Evolutionary conservation across 768 basidiomycete genomes (phyloP).

Genomic region (Candolleomyces aberdarensis): DNA sequence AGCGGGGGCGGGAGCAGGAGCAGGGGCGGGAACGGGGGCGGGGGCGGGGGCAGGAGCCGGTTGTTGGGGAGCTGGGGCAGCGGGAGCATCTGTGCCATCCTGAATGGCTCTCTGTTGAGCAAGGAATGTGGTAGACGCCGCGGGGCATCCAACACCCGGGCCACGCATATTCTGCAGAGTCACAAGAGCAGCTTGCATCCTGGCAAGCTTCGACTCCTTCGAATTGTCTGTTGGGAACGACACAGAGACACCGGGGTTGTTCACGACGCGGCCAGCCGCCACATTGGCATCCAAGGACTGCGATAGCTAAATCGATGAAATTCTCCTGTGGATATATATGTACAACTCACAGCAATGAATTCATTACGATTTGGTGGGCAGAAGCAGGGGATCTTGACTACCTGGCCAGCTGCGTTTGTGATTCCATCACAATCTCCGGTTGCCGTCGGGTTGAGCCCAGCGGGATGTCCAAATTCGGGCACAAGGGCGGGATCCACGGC

Average conservation of each 20-base stretch:
- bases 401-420: constrained; percentile 50
- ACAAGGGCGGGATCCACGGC: constrained; percentile 43
- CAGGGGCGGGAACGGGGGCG: constrained; percentile 7
- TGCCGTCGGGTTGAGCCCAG: constrained; percentile 62
- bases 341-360: constrained; percentile 46
- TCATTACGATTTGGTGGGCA: constrained; percentile 56
- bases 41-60: constrained; percentile 17
- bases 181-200: constrained; percentile 56
- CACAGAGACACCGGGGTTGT: constrained; percentile 58
- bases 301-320: background rate
- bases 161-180: constrained; percentile 76
- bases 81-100: constrained; percentile 22
- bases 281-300: constrained; percentile 52
- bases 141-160: constrained; percentile 65
- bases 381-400: constrained; percentile 59
- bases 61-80: constrained; percentile 11
- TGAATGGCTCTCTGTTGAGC: constrained; percentile 38
- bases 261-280: constrained; percentile 57
- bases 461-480: constrained; percentile 54
- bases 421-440: constrained; percentile 62
- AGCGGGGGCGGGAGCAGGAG: constrained; percentile 15
- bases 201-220: constrained; percentile 46
- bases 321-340: background rate
- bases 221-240: constrained; percentile 64
- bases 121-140: constrained; percentile 58